These are phyloP conservation scores for Yamadazyma phyllophila DNA, from an alignment of 805 yeast genomes.

Conservation along the genomic window DNA sequence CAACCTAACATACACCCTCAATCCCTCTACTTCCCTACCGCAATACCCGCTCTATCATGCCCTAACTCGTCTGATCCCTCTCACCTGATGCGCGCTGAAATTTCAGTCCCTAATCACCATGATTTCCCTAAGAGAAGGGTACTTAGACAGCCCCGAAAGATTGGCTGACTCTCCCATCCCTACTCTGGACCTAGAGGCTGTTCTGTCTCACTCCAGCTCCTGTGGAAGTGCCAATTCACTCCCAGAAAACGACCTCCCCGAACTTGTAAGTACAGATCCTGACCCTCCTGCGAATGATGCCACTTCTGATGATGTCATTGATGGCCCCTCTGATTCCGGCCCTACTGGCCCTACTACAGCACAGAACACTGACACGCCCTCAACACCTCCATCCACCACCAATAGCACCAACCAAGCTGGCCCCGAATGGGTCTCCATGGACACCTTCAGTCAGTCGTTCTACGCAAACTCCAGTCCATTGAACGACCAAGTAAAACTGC, in stretches of 20 bases:
- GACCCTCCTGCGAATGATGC: neutral
- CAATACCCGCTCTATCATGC: neutral
- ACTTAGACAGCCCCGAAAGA: constrained; percentile 2
- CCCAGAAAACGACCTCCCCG: neutral
- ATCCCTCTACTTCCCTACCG: neutral
- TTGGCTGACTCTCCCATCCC: neutral
- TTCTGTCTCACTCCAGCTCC: neutral
- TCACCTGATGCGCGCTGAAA: constrained; percentile 5
- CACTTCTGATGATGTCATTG: neutral
- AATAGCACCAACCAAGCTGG: neutral
- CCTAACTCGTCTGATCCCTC: neutral
- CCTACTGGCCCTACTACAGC: no score
- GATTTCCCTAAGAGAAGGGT: constrained; percentile 6
- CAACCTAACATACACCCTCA: neutral
- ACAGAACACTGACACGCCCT: no score
- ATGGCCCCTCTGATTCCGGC: no score
- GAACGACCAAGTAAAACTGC: constrained; percentile 33
- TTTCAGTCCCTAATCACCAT: neutral
- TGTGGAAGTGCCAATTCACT: neutral
- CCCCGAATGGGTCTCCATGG: constrained; percentile 54
- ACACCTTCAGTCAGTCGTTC: constrained; percentile 46
- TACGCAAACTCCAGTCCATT: constrained; percentile 37
- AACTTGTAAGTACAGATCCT: neutral
- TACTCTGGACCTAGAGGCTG: neutral
- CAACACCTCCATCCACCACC: no score